Base-by-base conservation (phyloP, 2,329 filamentous ascomycete species). In the Pseudocercospora eumusae region DNA sequence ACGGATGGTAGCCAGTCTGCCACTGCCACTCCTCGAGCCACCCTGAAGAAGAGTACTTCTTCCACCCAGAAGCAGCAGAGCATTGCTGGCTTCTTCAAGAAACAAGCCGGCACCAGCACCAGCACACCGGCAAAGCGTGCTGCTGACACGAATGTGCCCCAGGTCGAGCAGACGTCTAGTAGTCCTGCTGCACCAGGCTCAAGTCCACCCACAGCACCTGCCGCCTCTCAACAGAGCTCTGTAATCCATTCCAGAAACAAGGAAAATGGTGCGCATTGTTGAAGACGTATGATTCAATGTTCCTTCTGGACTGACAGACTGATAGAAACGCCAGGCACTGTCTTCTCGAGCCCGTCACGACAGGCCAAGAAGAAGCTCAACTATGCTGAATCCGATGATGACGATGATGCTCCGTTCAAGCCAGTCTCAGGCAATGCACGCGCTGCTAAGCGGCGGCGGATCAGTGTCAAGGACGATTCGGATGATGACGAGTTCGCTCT, bases 351-450 rank as follows among this genome's bases (percentile, higher is more conserved):
- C 72, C 92, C 93, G 1, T 88, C 88, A 15, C 86, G 92, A 71
- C 92, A 92, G 82, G 82, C 80, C 11, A 87, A 85, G 74, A 88
- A 87, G 70, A 75, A 81, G 50, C 83, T 95, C 67, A 95, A 84
- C 74, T 98, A 98, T 75, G 88, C 89, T 66, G 93, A 97, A 71
- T 92, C 91, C 1, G 91, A 91, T 61, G 81, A 83, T 57, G 89
- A 91, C 11, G 89, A 92, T 55, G 88, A 93, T 21, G 86, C 88
- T 49, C 85, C 90, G 0, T 89, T 93, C 72, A 78, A 79, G 56
- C 82, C 84, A 7, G 77, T 79, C n/a, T 78, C 80, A 10, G 75
- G 76, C 47, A 76, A 78, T 56, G 75, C 78, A 31, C 77, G 80
- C 59, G 73, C 79, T 61, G 73, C 78, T 0, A 89, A 90, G 65